Evolutionary conservation across 768 basidiomycete genomes (phyloP).

Genomic region (Termitomyces sp.): DNA sequence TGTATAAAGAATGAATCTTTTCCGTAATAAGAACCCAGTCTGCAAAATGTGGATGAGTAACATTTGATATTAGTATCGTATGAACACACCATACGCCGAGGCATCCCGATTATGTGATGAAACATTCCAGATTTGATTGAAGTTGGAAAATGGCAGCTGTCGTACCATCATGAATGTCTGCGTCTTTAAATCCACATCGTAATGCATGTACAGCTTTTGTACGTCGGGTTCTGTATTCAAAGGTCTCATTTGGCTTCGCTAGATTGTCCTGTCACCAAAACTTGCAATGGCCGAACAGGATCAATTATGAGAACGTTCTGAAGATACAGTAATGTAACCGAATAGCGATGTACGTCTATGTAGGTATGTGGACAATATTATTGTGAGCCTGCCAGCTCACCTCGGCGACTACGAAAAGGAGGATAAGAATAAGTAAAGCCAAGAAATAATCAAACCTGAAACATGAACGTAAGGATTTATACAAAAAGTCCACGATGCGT

Average conservation of each 20-base stretch:
- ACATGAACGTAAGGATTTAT: neutral
- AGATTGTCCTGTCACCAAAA: neutral
- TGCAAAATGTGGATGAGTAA: slow-evolving; percentile 15
- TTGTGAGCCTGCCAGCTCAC: neutral
- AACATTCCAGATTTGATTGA: slow-evolving; percentile 60
- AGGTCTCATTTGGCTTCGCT: no score
- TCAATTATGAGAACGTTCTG: slow-evolving; percentile 1
- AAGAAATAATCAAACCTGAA: neutral
- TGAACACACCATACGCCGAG: slow-evolving; percentile 49
- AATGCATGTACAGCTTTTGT: no score
- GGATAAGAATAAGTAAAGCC: neutral
- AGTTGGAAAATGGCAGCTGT: slow-evolving; percentile 59
- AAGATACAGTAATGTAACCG: slow-evolving; percentile 1
- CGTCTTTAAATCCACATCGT: no score
- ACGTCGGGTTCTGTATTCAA: no score
- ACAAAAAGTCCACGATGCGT: slow-evolving; percentile 3
- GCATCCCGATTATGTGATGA: slow-evolving; percentile 73
- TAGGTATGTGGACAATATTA: neutral
- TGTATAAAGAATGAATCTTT: slow-evolving; percentile 54
- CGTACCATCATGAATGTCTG: neutral
- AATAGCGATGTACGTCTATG: slow-evolving; percentile 7
- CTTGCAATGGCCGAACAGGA: neutral
- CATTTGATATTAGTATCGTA: neutral
- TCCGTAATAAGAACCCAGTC: slow-evolving; percentile 74
- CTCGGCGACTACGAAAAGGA: neutral